phyloP scores from a whole-genome alignment of 208 protist species.

The Trypanosoma avium region DNA sequence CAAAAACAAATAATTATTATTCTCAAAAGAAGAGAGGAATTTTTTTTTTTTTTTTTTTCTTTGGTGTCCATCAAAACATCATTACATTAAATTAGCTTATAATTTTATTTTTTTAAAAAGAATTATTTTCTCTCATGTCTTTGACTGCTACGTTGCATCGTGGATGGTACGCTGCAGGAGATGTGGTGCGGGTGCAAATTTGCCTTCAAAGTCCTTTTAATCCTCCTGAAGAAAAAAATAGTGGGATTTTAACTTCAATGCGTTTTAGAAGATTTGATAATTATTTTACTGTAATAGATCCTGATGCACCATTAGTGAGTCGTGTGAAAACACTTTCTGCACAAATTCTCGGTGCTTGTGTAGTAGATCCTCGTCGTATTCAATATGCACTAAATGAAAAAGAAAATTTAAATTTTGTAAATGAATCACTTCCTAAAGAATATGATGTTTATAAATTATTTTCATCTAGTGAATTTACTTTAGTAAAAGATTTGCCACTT shows the following conservation, averaged over 20 bases:
- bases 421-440: conserved; percentile 2
- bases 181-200: conserved; percentile 35
- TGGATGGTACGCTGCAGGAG: conserved; percentile 65
- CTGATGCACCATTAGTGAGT: conserved; percentile 20
- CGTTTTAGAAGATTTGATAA: conserved; percentile 34
- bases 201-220: conserved; percentile 1
- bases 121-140: conserved; percentile 9
- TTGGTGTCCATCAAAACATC: not conserved
- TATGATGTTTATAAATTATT: conserved; percentile 21
- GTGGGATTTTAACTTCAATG: conserved; percentile 1
- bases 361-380: conserved; percentile 35
- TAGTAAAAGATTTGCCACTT: conserved; percentile 15
- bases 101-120: too few relatives aligned
- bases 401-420: not conserved
- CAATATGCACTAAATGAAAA: conserved; percentile 18
- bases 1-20: too few relatives aligned
- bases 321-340: conserved; percentile 32
- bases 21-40: too few relatives aligned
- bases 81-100: too few relatives aligned
- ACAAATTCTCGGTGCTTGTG: conserved; percentile 26
- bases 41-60: conserved; percentile 1
- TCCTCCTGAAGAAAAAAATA: not conserved
- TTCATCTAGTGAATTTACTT: conserved; percentile 18
- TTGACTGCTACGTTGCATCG: conserved; percentile 40
- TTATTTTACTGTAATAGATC: conserved; percentile 28